These are phyloP conservation scores for Cercophora samala DNA, from an alignment of 495 filamentous ascomycete genomes.

Conservation along the genomic window DNA sequence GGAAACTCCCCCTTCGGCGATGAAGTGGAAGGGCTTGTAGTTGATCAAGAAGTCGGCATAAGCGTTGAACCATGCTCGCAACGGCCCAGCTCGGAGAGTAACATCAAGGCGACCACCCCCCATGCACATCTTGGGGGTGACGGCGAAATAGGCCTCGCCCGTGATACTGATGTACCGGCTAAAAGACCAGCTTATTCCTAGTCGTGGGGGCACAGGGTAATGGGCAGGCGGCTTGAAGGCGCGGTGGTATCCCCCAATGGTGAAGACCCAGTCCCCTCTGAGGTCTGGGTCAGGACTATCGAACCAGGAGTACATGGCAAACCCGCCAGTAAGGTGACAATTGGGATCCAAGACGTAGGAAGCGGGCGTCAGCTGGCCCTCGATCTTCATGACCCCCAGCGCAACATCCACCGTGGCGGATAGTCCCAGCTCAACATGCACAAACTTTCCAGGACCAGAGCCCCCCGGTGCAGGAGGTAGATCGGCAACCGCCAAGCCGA, in stretches of 20 bases:
- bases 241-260: slow-evolving; percentile 51
- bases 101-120: slow-evolving; percentile 41
- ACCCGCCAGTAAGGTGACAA: slow-evolving; percentile 50
- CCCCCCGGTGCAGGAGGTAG: neutral
- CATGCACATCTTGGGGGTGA: slow-evolving; percentile 53
- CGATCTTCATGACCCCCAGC: slow-evolving; percentile 36
- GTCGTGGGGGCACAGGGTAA: slow-evolving; percentile 45
- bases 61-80: slow-evolving; percentile 46
- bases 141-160: slow-evolving; percentile 51
- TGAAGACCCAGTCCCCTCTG: slow-evolving; percentile 51
- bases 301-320: slow-evolving; percentile 50
- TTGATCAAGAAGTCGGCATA: slow-evolving; percentile 50
- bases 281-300: neutral
- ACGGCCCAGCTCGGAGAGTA: slow-evolving; percentile 26
- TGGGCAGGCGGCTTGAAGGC: slow-evolving; percentile 36
- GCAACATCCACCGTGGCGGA: slow-evolving; percentile 35
- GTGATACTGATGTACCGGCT: slow-evolving; percentile 34
- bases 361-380: slow-evolving; percentile 43
- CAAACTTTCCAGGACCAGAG: no score
- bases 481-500: slow-evolving; percentile 31
- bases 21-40: slow-evolving; percentile 49
- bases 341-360: slow-evolving; percentile 42
- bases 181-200: slow-evolving; percentile 43
- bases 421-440: slow-evolving; percentile 46
- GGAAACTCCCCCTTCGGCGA: slow-evolving; percentile 29